phyloP scores from a whole-genome alignment of 176 grass and related monocot species.

The Zoysia pacifica region DNA sequence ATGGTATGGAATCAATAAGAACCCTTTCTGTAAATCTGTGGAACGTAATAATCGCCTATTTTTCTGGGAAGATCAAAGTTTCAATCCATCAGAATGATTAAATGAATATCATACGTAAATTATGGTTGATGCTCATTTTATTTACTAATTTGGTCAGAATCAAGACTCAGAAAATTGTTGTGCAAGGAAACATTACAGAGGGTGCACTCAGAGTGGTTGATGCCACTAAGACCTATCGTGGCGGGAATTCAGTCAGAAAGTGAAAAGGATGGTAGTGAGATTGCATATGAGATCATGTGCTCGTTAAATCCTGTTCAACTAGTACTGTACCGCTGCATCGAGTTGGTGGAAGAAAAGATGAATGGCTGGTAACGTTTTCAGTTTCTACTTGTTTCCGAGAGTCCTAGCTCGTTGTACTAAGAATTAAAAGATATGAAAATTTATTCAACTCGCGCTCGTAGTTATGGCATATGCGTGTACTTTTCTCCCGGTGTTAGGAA shows the following conservation, averaged over 20 bases:
- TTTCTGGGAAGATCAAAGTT: slow-evolving; percentile 1
- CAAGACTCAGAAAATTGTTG: slow-evolving; percentile 49
- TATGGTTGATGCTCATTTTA: slow-evolving; percentile 22
- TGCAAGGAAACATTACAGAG: slow-evolving; percentile 46
- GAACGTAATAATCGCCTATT: not conserved
- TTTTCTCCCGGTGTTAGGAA: not conserved
- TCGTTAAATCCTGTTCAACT: slow-evolving; percentile 73
- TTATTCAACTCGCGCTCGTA: not conserved
- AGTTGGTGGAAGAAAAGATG: slow-evolving; percentile 75
- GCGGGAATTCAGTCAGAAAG: slow-evolving; percentile 47
- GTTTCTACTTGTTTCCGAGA: not conserved
- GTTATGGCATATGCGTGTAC: not conserved
- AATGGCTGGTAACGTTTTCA: slow-evolving; percentile 28
- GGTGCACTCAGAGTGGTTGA: slow-evolving; percentile 75
- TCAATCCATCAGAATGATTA: not conserved
- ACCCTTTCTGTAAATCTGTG: not conserved
- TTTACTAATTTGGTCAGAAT: slow-evolving; percentile 40
- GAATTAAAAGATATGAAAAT: not conserved
- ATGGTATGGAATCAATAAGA: not conserved
- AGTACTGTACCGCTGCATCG: slow-evolving; percentile 76
- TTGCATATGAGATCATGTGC: slow-evolving; percentile 49
- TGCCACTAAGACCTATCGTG: slow-evolving; percentile 60
- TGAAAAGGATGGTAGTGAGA: slow-evolving; percentile 43
- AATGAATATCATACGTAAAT: not conserved
- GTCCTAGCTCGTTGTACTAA: not conserved